phyloP scores from a whole-genome alignment of 129 eudicot genomes.

The Chrysanthemum seticuspe region DNA sequence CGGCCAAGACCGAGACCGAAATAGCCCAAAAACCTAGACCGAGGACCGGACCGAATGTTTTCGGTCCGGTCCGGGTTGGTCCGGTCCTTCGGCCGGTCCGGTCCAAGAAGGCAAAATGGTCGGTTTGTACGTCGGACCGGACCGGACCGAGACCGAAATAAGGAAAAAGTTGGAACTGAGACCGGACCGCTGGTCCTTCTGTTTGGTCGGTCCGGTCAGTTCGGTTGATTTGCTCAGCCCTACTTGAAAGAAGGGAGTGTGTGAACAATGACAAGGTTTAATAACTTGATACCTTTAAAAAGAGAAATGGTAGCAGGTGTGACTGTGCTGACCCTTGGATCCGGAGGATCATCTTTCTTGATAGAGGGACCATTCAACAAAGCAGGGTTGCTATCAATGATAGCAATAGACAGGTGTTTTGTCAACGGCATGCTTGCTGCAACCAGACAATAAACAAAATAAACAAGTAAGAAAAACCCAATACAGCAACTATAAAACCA shows the following conservation, averaged over 20 bases:
- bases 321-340: conserved; percentile 97
- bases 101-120: no score
- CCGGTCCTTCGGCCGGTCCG: no score
- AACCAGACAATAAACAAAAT: conserved; percentile 23
- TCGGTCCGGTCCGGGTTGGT: no score
- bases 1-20: no score
- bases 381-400: conserved; percentile 95
- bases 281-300: conserved; percentile 67
- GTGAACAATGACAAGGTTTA: conserved; percentile 11
- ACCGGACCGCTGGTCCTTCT: no score
- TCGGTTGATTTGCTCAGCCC: no score
- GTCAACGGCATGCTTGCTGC: conserved; percentile 89
- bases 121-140: no score
- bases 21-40: no score
- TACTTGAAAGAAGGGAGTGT: neutral
- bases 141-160: no score
- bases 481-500: neutral
- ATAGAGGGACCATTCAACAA: conserved; percentile 44
- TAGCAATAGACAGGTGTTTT: conserved; percentile 72
- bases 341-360: conserved; percentile 86
- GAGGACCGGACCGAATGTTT: no score
- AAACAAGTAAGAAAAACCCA: conserved; percentile 17
- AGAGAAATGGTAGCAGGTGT: conserved; percentile 88
- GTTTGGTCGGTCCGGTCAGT: no score
- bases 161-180: no score